Conservation (phyloP, 768 basidiomycete genomes). For the Xerocomellus chrysenteron region DNA sequence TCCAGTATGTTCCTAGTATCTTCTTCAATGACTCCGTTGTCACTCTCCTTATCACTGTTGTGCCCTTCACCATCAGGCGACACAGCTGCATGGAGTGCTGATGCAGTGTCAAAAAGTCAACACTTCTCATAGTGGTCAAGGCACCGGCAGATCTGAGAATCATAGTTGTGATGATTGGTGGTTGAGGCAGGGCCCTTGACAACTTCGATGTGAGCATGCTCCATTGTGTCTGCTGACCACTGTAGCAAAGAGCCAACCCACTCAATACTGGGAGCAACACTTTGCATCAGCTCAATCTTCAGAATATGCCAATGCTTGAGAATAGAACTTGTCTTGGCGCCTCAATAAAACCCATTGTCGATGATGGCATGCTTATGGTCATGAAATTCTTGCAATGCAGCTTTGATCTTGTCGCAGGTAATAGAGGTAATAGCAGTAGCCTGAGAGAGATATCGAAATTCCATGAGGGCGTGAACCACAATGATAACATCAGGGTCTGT, state of each 20-base stretch:
- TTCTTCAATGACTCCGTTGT: no score
- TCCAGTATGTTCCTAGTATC: background rate
- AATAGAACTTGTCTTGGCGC: slow-evolving; percentile 9
- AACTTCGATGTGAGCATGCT: no score
- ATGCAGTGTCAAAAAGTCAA: background rate
- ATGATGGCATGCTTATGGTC: slow-evolving; percentile 35
- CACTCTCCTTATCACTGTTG: no score
- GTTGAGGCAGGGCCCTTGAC: no score
- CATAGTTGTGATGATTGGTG: no score
- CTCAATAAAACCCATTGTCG: slow-evolving; percentile 23
- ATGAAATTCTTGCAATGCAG: slow-evolving; percentile 34
- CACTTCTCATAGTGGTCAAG: background rate
- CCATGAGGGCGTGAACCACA: slow-evolving; percentile 35
- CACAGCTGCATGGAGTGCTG: background rate
- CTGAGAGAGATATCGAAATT: slow-evolving; percentile 40
- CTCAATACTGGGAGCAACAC: background rate
- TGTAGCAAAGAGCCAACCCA: background rate
- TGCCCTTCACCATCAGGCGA: no score
- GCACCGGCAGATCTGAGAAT: background rate
- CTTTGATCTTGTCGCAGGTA: slow-evolving; percentile 21
- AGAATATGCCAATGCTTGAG: slow-evolving; percentile 41
- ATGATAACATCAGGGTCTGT: slow-evolving; percentile 30
- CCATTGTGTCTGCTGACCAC: background rate
- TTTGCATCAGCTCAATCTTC: slow-evolving; percentile 22
- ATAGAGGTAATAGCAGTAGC: slow-evolving; percentile 1